Conservation (phyloP, 306 rosid genomes). For the Rubus idaeus region DNA sequence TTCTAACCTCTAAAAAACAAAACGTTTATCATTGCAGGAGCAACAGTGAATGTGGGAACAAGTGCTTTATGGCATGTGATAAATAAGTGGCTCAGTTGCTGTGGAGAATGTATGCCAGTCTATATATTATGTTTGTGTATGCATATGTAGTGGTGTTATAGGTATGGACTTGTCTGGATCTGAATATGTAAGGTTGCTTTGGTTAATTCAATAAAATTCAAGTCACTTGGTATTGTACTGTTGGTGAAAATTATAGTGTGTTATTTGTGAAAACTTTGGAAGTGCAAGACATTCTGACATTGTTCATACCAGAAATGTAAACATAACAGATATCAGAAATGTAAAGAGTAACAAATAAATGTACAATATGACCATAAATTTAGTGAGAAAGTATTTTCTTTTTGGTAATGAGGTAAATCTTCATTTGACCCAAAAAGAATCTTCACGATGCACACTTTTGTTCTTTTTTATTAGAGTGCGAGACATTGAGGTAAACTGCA, state of each 20-base stretch:
- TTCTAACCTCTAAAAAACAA: not conserved
- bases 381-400: too few relatives aligned
- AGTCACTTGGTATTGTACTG: not conserved
- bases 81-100: not conserved
- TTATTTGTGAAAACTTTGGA: not conserved
- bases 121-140: not conserved
- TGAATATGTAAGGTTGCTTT: not conserved
- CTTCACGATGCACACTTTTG: too few relatives aligned
- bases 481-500: too few relatives aligned
- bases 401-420: too few relatives aligned
- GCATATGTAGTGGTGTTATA: not conserved
- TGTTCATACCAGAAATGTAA: too few relatives aligned
- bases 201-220: conserved; percentile 2
- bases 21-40: conserved; percentile 31
- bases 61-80: not conserved
- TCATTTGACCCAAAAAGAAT: too few relatives aligned
- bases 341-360: too few relatives aligned
- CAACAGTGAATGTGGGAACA: conserved; percentile 31
- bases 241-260: not conserved
- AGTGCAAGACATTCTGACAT: too few relatives aligned
- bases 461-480: too few relatives aligned
- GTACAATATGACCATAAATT: too few relatives aligned
- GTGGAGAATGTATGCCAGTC: not conserved
- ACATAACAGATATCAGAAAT: too few relatives aligned
- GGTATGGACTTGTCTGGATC: not conserved